A percentile compares a stretch with the other conserved stretches of the same genome.
phyloP scores from a whole-genome alignment of 73 alveolate genomes.

The Paramecium caudatum region DNA sequence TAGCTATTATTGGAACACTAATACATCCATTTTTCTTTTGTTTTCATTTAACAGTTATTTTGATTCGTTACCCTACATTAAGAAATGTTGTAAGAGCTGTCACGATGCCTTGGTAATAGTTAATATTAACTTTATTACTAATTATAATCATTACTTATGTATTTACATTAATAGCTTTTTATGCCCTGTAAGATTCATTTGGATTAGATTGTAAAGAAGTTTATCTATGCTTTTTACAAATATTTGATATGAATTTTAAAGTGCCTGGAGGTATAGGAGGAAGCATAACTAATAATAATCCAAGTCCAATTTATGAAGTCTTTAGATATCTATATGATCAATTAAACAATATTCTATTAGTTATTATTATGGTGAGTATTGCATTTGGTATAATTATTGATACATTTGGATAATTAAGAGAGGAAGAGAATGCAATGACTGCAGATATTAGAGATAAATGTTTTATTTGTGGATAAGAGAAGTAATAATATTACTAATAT shows the following conservation, averaged over 20 bases:
- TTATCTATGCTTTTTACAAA: constrained; percentile 78
- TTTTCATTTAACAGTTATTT: constrained; percentile 83
- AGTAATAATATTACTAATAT: constrained; percentile 82
- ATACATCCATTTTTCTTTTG: constrained; percentile 87
- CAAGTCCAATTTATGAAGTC: constrained; percentile 44
- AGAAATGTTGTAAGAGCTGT: constrained; percentile 86
- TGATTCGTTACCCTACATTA: constrained; percentile 82
- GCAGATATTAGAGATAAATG: constrained; percentile 92
- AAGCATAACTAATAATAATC: constrained; percentile 66
- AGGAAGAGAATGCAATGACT: constrained; percentile 87
- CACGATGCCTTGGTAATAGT: constrained; percentile 82
- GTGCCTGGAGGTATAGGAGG: constrained; percentile 89
- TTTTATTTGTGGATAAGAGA: constrained; percentile 94
- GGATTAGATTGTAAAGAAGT: constrained; percentile 77
- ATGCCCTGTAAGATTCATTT: constrained; percentile 74
- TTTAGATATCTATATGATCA: constrained; percentile 70
- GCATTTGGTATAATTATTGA: constrained; percentile 94
- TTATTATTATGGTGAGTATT: constrained; percentile 78
- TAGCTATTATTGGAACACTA: constrained; percentile 81
- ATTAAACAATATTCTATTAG: constrained; percentile 58
- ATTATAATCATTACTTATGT: constrained; percentile 81
- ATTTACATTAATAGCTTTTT: constrained; percentile 78
- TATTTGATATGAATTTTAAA: constrained; percentile 85
- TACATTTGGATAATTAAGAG: constrained; percentile 96
- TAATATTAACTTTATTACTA: constrained; percentile 81